Evolutionary conservation across 2,329 filamentous ascomycete genomes (phyloP).

Genomic region (Clonostachys byssicola): DNA sequence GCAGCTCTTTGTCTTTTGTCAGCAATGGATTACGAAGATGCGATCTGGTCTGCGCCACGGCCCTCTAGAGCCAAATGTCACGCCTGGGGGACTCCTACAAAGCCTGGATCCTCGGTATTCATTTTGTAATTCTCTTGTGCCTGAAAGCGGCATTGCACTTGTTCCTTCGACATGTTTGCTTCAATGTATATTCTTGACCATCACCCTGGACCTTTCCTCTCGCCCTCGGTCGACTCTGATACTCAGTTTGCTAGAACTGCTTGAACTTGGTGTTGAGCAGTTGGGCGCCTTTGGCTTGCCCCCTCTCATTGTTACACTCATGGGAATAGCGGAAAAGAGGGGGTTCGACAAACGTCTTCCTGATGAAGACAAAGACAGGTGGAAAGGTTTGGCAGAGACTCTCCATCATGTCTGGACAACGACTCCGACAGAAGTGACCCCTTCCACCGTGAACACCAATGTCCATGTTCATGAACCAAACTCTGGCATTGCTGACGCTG

Average conservation of each 20-base stretch:
- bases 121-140: conserved; percentile 31
- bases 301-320: conserved; percentile 23
- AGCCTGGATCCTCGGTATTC: conserved; percentile 25
- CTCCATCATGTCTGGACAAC: conserved; percentile 18
- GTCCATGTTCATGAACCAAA: background rate
- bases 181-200: conserved; percentile 28
- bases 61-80: conserved; percentile 17
- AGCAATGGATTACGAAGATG: too few relatives aligned
- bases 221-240: conserved; percentile 25
- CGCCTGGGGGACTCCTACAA: conserved; percentile 21
- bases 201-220: conserved; percentile 24
- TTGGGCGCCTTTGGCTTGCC: conserved; percentile 27
- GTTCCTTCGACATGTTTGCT: conserved; percentile 28
- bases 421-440: background rate
- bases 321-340: conserved; percentile 26
- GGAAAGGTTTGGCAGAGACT: conserved; percentile 17
- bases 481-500: background rate
- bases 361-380: conserved; percentile 23
- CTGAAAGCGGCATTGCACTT: conserved; percentile 22
- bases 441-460: background rate
- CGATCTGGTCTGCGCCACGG: background rate
- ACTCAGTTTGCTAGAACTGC: conserved; percentile 26
- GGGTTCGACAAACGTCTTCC: conserved; percentile 20
- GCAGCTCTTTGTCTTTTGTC: too few relatives aligned
- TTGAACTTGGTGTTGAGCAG: conserved; percentile 21